phyloP scores from a whole-genome alignment of 2,329 filamentous ascomycete species.

The Apiospora arundinis region DNA sequence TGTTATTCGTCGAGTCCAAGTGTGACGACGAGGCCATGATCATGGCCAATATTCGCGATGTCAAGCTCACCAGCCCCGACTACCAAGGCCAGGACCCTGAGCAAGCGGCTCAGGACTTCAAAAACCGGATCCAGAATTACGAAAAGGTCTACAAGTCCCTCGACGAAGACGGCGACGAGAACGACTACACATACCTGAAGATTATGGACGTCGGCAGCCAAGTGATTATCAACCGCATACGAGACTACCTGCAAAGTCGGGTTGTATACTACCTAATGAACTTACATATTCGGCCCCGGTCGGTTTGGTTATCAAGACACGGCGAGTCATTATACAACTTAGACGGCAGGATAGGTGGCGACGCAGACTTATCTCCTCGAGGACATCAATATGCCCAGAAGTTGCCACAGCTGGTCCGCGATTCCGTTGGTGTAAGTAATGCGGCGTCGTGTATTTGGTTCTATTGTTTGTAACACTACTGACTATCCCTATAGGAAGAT shows the following conservation, averaged over 20 bases:
- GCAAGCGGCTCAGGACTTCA: conserved; percentile 87
- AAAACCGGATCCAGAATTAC: conserved; percentile 93
- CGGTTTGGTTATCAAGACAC: conserved; percentile 95
- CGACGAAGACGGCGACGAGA: conserved; percentile 79
- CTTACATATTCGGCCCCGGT: conserved; percentile 93
- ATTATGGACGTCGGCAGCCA: conserved; percentile 95
- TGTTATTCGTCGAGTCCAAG: conserved; percentile 94
- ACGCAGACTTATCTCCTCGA: conserved; percentile 83
- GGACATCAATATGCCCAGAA: conserved; percentile 87
- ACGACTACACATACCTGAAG: conserved; percentile 91
- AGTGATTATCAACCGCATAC: conserved; percentile 97
- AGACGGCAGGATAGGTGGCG: conserved; percentile 88
- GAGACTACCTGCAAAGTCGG: conserved; percentile 94
- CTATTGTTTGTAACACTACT: background rate
- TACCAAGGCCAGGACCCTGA: conserved; percentile 95
- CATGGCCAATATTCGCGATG: conserved; percentile 97
- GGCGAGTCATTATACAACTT: conserved; percentile 95
- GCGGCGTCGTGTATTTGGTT: background rate
- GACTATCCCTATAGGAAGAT: conserved; percentile 53
- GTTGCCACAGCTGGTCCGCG: conserved; percentile 81
- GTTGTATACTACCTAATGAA: conserved; percentile 99
- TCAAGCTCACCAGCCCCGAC: conserved; percentile 96
- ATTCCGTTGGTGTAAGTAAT: conserved; percentile 80
- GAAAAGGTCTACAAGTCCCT: conserved; percentile 97
- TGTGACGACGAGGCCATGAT: conserved; percentile 96